Evolutionary conservation across 148 eudicot species (phyloP).

Genomic region (Nepenthes gracilis): DNA sequence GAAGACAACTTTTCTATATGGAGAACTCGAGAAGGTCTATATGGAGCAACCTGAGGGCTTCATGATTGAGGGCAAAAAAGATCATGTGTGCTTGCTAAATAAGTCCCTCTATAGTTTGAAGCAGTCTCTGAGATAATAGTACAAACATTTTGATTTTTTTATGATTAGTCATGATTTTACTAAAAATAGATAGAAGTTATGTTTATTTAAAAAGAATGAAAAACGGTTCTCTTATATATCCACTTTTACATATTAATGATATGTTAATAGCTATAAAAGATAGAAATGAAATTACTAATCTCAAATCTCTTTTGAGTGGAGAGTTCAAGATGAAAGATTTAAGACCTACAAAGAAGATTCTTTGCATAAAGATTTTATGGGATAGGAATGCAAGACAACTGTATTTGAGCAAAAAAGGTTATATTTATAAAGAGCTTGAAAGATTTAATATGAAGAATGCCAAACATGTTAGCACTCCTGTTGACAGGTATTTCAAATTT

Average conservation of each 20-base stretch:
- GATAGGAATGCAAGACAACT: background rate
- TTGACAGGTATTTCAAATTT: background rate
- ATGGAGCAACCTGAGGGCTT: slow-evolving; percentile 4
- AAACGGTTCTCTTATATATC: slow-evolving; percentile 1
- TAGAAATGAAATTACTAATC: background rate
- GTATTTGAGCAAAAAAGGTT: background rate
- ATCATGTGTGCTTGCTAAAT: background rate
- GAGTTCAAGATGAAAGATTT: slow-evolving; percentile 2
- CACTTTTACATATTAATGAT: background rate
- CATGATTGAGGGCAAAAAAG: background rate
- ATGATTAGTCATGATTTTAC: background rate
- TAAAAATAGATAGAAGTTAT: background rate
- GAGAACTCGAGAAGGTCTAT: background rate
- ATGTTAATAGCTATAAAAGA: background rate
- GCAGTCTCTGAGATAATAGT: slow-evolving; percentile 8
- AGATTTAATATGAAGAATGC: background rate
- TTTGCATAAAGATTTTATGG: background rate
- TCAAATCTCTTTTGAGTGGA: background rate
- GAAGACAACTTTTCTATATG: slow-evolving; percentile 7
- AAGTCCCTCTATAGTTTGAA: slow-evolving; percentile 5
- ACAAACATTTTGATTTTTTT: slow-evolving; percentile 2
- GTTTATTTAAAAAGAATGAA: background rate
- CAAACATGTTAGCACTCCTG: background rate
- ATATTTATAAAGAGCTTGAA: slow-evolving; percentile 2
- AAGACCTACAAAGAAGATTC: background rate